phyloP scores from a whole-genome alignment of 1,139 yeast genomes.

The Blastobotrys indianensis region DNA sequence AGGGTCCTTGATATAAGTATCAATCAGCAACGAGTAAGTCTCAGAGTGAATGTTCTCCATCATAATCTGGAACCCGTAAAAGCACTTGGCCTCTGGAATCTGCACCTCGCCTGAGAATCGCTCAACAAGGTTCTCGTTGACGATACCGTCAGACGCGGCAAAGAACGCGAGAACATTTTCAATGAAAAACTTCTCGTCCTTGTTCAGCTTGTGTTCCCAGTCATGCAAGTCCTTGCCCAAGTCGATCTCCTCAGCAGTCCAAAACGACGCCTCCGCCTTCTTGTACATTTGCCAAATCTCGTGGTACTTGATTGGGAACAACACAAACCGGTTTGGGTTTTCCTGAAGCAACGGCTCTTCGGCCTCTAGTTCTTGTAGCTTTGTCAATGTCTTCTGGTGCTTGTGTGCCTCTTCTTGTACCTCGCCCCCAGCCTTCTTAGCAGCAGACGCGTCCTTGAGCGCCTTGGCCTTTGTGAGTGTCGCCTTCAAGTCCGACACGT shows the following conservation, averaged over 20 bases:
- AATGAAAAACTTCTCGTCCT: conserved; percentile 84
- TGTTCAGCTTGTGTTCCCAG: conserved; percentile 81
- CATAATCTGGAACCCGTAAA: conserved; percentile 99
- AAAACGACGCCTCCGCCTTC: conserved; percentile 97
- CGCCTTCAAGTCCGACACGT: conserved; percentile 23
- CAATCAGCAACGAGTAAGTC: conserved; percentile 90
- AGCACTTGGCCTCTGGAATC: conserved; percentile 95
- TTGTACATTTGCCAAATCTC: conserved; percentile 99
- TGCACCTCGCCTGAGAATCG: conserved; percentile 97
- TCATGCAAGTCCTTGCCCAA: conserved; percentile 84
- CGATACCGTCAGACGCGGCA: conserved; percentile 97
- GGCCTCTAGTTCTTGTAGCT: conserved; percentile 67
- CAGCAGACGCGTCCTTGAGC: conserved; percentile 13
- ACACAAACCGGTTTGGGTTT: conserved; percentile 84
- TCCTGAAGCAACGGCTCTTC: conserved; percentile 86
- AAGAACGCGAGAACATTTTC: conserved; percentile 95
- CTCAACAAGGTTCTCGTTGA: conserved; percentile 93
- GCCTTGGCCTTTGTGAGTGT: conserved; percentile 17
- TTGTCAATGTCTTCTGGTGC: conserved; percentile 27
- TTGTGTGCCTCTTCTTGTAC: conserved; percentile 13
- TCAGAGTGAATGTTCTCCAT: conserved; percentile 99
- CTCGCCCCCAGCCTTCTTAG: conserved; percentile 13
- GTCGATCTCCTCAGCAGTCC: conserved; percentile 99
- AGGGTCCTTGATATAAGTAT: conserved; percentile 92
- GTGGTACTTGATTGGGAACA: conserved; percentile 95